Conservation (phyloP, 139 green algal genomes). For the Auxenochlorella protothecoides region DNA sequence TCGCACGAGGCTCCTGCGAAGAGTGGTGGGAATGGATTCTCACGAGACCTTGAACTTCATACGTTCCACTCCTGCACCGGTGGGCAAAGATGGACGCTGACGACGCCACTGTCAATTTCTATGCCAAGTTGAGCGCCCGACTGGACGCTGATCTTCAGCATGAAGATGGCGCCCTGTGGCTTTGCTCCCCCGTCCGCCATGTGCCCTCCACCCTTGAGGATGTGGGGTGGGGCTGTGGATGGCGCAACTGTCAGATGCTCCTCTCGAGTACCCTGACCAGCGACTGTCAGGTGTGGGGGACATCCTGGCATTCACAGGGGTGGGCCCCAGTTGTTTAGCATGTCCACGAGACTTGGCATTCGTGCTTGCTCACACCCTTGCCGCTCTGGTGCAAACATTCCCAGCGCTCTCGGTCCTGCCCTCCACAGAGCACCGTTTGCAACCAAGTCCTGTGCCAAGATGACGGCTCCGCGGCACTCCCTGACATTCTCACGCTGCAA, state of each 20-base stretch:
- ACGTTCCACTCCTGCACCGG: background rate
- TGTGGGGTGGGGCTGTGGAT: slow-evolving; percentile 56
- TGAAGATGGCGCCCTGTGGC: background rate
- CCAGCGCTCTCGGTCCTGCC: background rate
- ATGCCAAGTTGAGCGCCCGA: background rate
- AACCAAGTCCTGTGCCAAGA: slow-evolving; percentile 21
- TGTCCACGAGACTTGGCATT: background rate
- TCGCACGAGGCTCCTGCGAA: no score
- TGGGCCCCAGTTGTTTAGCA: background rate
- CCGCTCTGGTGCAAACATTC: background rate
- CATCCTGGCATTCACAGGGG: background rate
- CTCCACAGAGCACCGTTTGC: background rate
- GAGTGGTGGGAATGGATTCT: no score
- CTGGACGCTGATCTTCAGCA: no score
- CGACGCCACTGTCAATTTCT: background rate
- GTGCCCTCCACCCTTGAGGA: slow-evolving; percentile 32
- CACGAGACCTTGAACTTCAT: no score
- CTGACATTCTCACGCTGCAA: slow-evolving; percentile 43
- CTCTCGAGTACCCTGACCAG: slow-evolving; percentile 4
- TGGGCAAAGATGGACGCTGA: background rate
- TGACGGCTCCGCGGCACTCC: slow-evolving; percentile 33
- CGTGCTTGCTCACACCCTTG: background rate
- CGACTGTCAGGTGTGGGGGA: background rate
- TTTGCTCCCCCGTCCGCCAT: slow-evolving; percentile 1
- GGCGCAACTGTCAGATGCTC: slow-evolving; percentile 60